A percentile compares a stretch with the other conserved stretches of the same genome.
phyloP scores from a whole-genome alignment of 2,329 filamentous ascomycete genomes.

The Colletotrichum cuscutae region DNA sequence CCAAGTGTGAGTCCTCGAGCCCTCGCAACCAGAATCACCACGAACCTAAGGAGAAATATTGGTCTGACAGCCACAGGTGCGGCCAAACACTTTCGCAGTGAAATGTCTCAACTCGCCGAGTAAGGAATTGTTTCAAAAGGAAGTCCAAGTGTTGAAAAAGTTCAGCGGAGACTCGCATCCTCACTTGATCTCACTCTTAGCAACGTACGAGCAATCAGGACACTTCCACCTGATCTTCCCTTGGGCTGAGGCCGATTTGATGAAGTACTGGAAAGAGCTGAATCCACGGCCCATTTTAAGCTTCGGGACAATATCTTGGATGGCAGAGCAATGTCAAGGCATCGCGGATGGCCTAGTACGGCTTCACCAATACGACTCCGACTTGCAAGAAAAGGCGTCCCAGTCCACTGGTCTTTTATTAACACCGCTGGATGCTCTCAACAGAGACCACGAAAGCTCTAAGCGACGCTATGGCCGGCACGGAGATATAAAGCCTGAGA shows the following conservation, averaged over 20 bases:
- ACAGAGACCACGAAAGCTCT: too few species aligned
- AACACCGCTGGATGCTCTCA: too few species aligned
- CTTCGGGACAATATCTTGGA: not conserved
- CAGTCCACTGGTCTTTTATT: too few species aligned
- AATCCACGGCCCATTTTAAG: not conserved
- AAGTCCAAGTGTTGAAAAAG: not conserved
- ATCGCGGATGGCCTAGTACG: not conserved
- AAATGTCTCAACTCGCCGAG: not conserved
- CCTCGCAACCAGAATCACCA: too few species aligned
- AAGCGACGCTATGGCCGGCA: not conserved
- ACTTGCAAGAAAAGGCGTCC: too few species aligned
- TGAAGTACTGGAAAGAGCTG: not conserved
- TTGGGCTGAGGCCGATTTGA: not conserved
- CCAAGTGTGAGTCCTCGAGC: too few species aligned
- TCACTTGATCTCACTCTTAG: not conserved
- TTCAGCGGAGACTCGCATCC: not conserved
- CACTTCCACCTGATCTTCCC: not conserved
- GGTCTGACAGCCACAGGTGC: not conserved
- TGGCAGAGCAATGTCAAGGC: not conserved
- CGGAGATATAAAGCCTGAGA: not conserved
- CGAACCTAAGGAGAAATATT: too few species aligned
- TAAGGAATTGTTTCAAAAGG: not conserved
- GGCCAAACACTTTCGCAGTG: not conserved
- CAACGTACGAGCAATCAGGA: not conserved
- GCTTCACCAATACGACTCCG: not conserved